Percentiles rank a stretch among this genome's conserved stretches.
Evolutionary conservation across 148 eudicot species (phyloP).

Genomic region (Polygonum aviculare): DNA sequence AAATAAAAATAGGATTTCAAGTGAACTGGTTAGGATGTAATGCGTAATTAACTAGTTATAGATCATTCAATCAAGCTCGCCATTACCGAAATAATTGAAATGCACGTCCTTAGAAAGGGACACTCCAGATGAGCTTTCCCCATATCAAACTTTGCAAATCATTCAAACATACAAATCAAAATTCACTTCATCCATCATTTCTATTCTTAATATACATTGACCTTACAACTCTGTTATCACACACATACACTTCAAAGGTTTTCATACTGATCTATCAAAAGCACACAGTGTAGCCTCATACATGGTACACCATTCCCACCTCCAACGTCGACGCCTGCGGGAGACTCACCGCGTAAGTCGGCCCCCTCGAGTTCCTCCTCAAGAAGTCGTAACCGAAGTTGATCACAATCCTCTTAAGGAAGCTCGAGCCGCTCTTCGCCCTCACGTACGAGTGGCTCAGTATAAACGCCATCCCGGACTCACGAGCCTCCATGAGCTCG

Average conservation of each 20-base stretch:
- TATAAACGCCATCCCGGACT: slow-evolving; percentile 79
- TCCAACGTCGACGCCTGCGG: slow-evolving; percentile 94
- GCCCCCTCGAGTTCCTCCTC: slow-evolving; percentile 73
- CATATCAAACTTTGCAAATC: not conserved
- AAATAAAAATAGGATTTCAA: no score
- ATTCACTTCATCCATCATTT: not conserved
- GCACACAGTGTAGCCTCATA: slow-evolving; percentile 19
- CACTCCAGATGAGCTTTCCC: not conserved
- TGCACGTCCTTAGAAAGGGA: not conserved
- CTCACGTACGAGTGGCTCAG: slow-evolving; percentile 77
- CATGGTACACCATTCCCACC: slow-evolving; percentile 87
- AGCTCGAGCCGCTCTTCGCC: slow-evolving; percentile 76
- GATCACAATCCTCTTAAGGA: slow-evolving; percentile 58
- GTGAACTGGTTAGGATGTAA: no score
- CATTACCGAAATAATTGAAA: no score
- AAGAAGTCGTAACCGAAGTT: slow-evolving; percentile 78
- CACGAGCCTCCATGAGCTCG: slow-evolving; percentile 88
- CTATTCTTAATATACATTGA: slow-evolving; percentile 1
- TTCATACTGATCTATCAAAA: not conserved
- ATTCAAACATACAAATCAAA: not conserved
- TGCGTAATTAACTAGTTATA: no score
- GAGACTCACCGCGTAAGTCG: slow-evolving; percentile 52
- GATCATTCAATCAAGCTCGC: not conserved
- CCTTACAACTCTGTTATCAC: not conserved
- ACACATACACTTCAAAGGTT: not conserved